These are phyloP conservation scores for Prunus armeniaca DNA, from an alignment of 306 rosid species.

Conservation along the genomic window DNA sequence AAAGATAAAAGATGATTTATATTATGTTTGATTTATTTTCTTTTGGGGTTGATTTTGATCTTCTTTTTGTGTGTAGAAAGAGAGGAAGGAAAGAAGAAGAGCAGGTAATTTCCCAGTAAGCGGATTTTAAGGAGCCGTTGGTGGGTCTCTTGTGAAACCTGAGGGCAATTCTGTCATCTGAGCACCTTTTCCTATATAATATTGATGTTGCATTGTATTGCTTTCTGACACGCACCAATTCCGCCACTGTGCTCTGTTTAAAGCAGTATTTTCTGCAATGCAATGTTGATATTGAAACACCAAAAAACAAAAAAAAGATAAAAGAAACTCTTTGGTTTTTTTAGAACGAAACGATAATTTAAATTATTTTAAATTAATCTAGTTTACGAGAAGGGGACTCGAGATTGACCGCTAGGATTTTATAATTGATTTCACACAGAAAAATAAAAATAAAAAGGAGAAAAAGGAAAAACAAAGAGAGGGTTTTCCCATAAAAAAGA, in stretches of 20 bases:
- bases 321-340: too few relatives aligned
- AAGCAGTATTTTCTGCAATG: not conserved
- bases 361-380: too few relatives aligned
- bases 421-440: too few relatives aligned
- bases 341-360: too few relatives aligned
- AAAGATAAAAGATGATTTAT: too few relatives aligned
- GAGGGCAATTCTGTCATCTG: constrained; percentile 42
- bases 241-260: not conserved
- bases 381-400: too few relatives aligned
- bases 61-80: not conserved
- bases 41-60: too few relatives aligned
- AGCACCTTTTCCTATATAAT: constrained; percentile 22
- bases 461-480: not conserved
- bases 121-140: constrained; percentile 56
- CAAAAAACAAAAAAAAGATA: too few relatives aligned
- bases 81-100: not conserved
- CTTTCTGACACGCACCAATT: constrained; percentile 21
- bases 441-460: too few relatives aligned
- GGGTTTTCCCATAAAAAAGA: not conserved
- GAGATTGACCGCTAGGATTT: too few relatives aligned
- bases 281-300: not conserved
- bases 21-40: too few relatives aligned
- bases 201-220: not conserved
- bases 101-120: not conserved
- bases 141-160: constrained; percentile 25